These are phyloP conservation scores for Mortierella claussenii DNA, from an alignment of 192 early-diverging fungal genomes.

Conservation along the genomic window DNA sequence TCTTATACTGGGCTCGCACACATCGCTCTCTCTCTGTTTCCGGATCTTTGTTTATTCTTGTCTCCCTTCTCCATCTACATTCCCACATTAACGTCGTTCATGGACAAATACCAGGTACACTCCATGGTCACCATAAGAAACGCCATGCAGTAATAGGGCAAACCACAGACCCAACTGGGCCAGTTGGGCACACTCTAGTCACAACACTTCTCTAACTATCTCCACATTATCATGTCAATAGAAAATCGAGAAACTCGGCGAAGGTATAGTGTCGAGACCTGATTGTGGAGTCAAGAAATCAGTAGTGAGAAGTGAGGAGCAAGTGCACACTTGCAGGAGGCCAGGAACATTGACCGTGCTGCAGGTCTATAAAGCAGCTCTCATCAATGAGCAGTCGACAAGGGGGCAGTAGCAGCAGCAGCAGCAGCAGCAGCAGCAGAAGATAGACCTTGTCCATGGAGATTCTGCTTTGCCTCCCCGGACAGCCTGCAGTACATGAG, in stretches of 20 bases:
- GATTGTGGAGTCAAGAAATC: not conserved
- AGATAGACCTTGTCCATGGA: too few species aligned
- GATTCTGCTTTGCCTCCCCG: too few species aligned
- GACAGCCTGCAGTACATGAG: too few species aligned
- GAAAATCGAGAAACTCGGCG: constrained; percentile 99
- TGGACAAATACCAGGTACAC: constrained; percentile 54
- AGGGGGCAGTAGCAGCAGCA: too few species aligned
- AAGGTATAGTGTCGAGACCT: constrained; percentile 67
- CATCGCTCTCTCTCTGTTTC: not conserved
- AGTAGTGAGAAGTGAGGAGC: not conserved
- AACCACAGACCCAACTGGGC: not conserved
- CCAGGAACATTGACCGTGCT: too few species aligned
- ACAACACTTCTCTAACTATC: not conserved
- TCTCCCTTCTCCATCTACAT: not conserved
- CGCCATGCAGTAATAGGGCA: too few species aligned
- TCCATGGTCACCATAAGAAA: not conserved
- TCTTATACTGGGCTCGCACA: too few species aligned
- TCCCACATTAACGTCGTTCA: not conserved
- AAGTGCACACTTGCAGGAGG: not conserved
- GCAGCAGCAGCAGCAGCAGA: too few species aligned
- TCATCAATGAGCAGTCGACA: too few species aligned
- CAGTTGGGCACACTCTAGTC: not conserved
- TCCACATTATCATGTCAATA: constrained; percentile 45
- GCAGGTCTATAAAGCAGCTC: too few species aligned
- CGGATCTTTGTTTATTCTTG: not conserved